Percentiles rank a stretch among this genome's conserved stretches.
Conservation (phyloP, 2,329 filamentous ascomycete genomes). For the Fusarium guadeloupense region DNA sequence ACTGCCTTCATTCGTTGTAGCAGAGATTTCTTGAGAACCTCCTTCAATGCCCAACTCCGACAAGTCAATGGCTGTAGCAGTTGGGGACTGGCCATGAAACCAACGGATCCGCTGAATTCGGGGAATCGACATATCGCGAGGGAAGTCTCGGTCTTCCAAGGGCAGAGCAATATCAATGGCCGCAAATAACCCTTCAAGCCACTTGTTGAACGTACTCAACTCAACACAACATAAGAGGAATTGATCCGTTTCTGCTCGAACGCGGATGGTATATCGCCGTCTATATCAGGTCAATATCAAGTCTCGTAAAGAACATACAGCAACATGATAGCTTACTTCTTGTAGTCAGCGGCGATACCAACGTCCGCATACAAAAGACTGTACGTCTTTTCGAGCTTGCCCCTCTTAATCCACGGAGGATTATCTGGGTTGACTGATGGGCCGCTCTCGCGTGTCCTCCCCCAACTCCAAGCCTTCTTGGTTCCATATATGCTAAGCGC, state of each 20-base stretch:
- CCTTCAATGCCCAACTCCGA: conserved; percentile 37
- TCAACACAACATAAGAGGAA: conserved; percentile 74
- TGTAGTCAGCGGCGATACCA: conserved; percentile 77
- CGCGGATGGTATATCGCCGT: conserved; percentile 72
- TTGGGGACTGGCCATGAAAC: conserved; percentile 54
- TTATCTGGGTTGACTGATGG: conserved; percentile 60
- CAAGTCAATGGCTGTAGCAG: conserved; percentile 39
- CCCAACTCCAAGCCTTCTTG: conserved; percentile 66
- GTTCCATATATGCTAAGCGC: conserved; percentile 71
- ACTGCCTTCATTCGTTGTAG: conserved; percentile 27
- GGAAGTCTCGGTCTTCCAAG: conserved; percentile 74
- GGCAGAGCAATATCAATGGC: conserved; percentile 76
- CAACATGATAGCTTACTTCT: conserved; percentile 64
- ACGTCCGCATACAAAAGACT: conserved; percentile 79
- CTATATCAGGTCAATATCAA: conserved; percentile 45
- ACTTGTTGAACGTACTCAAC: conserved; percentile 71
- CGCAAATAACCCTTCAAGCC: conserved; percentile 75
- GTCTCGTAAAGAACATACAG: neutral
- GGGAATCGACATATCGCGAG: conserved; percentile 69
- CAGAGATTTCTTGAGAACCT: conserved; percentile 35
- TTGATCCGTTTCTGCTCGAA: conserved; percentile 78
- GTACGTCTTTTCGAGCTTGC: conserved; percentile 71
- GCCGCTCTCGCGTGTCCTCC: conserved; percentile 58
- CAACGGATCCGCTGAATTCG: conserved; percentile 63
- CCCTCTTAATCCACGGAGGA: conserved; percentile 62